Conservation (phyloP, 345 rosid genomes). For the Limnanthes douglasii region DNA sequence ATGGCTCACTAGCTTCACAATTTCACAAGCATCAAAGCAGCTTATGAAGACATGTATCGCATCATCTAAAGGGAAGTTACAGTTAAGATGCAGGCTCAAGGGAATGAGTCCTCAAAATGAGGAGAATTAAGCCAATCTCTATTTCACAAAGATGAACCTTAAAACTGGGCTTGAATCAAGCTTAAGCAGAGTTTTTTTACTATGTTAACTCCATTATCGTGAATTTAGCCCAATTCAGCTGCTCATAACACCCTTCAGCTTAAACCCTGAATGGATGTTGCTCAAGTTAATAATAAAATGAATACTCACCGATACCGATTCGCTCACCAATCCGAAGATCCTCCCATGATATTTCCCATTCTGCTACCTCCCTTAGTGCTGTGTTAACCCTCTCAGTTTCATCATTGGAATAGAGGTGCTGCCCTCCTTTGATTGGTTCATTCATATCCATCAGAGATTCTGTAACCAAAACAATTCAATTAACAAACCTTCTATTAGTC, state of each 20-base stretch:
- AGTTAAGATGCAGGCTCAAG: too few species aligned
- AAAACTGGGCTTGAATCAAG: background rate
- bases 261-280: too few species aligned
- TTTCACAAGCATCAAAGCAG: too few species aligned
- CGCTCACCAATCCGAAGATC: slow-evolving; percentile 95
- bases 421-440: slow-evolving; percentile 16
- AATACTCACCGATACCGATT: slow-evolving; percentile 84
- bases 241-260: background rate
- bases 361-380: slow-evolving; percentile 62
- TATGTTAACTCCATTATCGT: too few species aligned
- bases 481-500: slow-evolving; percentile 5
- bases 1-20: too few species aligned
- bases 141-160: slow-evolving; percentile 3
- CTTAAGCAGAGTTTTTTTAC: slow-evolving; percentile 1
- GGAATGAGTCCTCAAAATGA: slow-evolving; percentile 5
- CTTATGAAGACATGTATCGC: too few species aligned
- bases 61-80: too few species aligned
- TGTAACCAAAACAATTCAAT: slow-evolving; percentile 13
- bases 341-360: slow-evolving; percentile 93
- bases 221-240: too few species aligned
- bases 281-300: background rate
- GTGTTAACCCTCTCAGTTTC: slow-evolving; percentile 41
- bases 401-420: slow-evolving; percentile 20
- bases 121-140: background rate
- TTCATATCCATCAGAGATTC: slow-evolving; percentile 19